Conservation (phyloP, 495 filamentous ascomycete species). For the Penicillium samsonianum region DNA sequence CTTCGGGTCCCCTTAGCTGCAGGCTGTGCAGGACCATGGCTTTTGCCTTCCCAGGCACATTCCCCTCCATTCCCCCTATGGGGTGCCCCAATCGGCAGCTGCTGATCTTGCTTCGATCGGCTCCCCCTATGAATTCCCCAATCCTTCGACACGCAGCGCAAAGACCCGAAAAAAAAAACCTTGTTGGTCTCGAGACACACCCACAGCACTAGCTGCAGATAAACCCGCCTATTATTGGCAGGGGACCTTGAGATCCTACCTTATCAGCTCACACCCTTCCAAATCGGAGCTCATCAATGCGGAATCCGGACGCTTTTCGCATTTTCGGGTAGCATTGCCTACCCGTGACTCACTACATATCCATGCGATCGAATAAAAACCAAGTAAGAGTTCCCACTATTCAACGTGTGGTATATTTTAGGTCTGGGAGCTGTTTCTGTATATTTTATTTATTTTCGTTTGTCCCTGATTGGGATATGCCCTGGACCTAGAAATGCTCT, state of each 20-base stretch:
- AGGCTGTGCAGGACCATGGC: conserved; percentile 11
- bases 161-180: conserved; percentile 6
- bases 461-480: conserved; percentile 3
- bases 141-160: conserved; percentile 17
- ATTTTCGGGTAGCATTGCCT: conserved; percentile 24
- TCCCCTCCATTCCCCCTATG: conserved; percentile 12
- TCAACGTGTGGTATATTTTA: conserved; percentile 13
- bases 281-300: conserved; percentile 19
- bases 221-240: conserved; percentile 20
- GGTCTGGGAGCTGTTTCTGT: conserved; percentile 12
- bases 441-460: neutral
- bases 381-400: conserved; percentile 5
- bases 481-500: conserved; percentile 4
- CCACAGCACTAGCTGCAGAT: conserved; percentile 19
- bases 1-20: conserved; percentile 15
- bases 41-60: conserved; percentile 11
- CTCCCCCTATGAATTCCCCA: conserved; percentile 13
- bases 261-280: conserved; percentile 13
- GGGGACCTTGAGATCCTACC: conserved; percentile 19
- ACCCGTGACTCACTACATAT: conserved; percentile 14
- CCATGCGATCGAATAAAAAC: conserved; percentile 5
- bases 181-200: conserved; percentile 21
- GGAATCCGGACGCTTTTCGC: conserved; percentile 24
- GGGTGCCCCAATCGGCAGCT: conserved; percentile 13
- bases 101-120: conserved; percentile 15